Evolutionary conservation across 441 rosid genomes (phyloP).

Genomic region (Corymbia citriodora): DNA sequence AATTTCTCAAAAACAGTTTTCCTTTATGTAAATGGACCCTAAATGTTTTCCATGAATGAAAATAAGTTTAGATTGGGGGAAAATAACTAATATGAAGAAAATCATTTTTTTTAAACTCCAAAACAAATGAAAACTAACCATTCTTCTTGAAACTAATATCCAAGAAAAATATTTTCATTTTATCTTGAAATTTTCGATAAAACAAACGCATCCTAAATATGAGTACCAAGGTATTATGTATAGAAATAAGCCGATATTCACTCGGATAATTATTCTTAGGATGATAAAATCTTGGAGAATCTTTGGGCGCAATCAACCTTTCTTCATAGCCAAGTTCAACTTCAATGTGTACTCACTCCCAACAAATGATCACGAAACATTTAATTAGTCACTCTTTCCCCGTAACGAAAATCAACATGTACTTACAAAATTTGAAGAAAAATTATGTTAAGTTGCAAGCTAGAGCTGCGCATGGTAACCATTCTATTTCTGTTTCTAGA

Average conservation of each 20-base stretch:
- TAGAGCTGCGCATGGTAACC: no score
- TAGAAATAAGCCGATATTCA: background rate
- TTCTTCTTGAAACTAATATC: background rate
- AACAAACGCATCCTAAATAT: background rate
- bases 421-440: no score
- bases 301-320: background rate
- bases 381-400: background rate
- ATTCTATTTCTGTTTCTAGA: no score
- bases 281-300: background rate
- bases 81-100: background rate
- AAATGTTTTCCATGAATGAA: accelerated
- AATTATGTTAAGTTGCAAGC: no score
- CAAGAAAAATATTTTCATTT: background rate
- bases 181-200: background rate
- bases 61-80: background rate
- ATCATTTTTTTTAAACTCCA: background rate
- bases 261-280: background rate
- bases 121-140: background rate
- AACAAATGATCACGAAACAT: background rate
- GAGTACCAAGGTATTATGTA: background rate
- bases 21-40: background rate
- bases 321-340: background rate
- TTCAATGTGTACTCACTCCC: background rate
- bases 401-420: background rate
- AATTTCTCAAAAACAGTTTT: background rate